Percentiles rank a stretch among this genome's conserved stretches.
Evolutionary conservation across 129 eudicot genomes (phyloP).

Genomic region (Apium graveolens): DNA sequence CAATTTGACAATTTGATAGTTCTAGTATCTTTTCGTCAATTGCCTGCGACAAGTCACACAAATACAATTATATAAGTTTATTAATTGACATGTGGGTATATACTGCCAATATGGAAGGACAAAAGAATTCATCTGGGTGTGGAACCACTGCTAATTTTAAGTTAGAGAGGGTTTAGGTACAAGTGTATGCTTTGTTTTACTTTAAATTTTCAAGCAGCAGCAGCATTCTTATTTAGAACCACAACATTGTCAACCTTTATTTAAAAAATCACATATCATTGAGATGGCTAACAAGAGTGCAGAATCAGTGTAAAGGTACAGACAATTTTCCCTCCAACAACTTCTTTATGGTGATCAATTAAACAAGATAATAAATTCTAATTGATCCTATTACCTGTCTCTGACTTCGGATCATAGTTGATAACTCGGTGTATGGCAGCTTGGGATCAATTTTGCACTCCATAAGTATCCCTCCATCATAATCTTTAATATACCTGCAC

Average conservation of each 20-base stretch:
- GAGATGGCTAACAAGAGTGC: not conserved
- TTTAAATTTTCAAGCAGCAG: not conserved
- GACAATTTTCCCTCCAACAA: not conserved
- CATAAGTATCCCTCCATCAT: constrained; percentile 98
- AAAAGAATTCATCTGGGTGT: not conserved
- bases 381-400: constrained; percentile 51
- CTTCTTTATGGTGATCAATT: not conserved
- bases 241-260: not conserved
- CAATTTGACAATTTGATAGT: constrained; percentile 89
- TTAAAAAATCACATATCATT: not conserved
- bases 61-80: not conserved
- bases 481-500: constrained; percentile 85
- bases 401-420: constrained; percentile 94
- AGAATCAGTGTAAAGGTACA: not conserved
- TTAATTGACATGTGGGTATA: not conserved
- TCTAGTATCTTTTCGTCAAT: constrained; percentile 94
- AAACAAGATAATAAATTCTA: constrained; percentile 3
- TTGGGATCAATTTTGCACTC: constrained; percentile 98
- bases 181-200: not conserved
- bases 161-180: not conserved
- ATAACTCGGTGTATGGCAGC: constrained; percentile 94
- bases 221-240: not conserved
- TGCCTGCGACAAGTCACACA: constrained; percentile 46
- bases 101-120: not conserved
- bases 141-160: not conserved